Conservation (phyloP, 2,329 filamentous ascomycete species). For the Neonectria faginata region DNA sequence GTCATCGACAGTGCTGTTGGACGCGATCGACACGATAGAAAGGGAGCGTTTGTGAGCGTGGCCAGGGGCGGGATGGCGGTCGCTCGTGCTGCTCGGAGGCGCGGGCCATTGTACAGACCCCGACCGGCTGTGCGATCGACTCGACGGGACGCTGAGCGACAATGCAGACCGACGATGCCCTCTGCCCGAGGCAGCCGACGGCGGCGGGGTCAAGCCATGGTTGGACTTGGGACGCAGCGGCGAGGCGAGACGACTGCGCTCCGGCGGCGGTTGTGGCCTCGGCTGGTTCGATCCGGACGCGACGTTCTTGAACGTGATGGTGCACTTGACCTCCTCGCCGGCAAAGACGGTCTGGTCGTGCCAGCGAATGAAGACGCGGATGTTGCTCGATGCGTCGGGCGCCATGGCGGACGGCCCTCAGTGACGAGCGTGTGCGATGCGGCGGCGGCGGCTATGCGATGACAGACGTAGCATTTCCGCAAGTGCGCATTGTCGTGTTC, state of each 20-base stretch:
- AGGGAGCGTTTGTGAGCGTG: conserved; percentile 80
- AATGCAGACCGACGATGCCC: conserved; percentile 75
- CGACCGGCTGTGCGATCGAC: conserved; percentile 57
- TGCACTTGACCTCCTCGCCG: conserved; percentile 94
- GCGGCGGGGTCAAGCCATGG: conserved; percentile 59
- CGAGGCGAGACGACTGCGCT: conserved; percentile 55
- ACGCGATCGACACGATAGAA: conserved; percentile 84
- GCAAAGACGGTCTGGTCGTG: conserved; percentile 94
- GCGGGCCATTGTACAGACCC: conserved; percentile 62
- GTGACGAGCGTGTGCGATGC: conserved; percentile 45
- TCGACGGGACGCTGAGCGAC: conserved; percentile 69
- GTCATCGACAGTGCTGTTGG: conserved; percentile 62
- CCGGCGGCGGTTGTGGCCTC: conserved; percentile 42
- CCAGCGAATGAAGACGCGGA: conserved; percentile 96
- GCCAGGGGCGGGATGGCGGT: conserved; percentile 49
- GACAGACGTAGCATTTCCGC: conserved; percentile 49
- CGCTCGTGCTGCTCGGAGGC: conserved; percentile 45
- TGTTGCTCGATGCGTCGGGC: conserved; percentile 70
- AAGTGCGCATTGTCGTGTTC: conserved; percentile 36
- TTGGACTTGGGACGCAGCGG: conserved; percentile 58
- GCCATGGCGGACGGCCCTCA: conserved; percentile 59
- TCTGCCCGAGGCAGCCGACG: conserved; percentile 54
- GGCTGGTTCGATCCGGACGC: conserved; percentile 58
- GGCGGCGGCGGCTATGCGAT: conserved; percentile 41
- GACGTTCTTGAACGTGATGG: conserved; percentile 95